Evolutionary conservation across 148 eudicot genomes (phyloP).

Genomic region (Chenopodium album): DNA sequence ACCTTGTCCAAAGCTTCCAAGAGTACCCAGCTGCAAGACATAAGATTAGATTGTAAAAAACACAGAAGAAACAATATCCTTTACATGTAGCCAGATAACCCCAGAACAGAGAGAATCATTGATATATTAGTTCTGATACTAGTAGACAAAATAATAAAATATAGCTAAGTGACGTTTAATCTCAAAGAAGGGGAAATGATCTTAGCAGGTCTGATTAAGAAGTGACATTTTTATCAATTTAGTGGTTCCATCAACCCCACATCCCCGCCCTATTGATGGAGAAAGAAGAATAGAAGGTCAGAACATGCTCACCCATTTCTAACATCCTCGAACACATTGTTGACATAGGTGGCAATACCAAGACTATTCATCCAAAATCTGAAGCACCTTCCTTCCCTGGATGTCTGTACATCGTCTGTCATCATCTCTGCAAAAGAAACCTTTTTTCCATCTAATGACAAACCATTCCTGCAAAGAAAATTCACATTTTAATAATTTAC

Average conservation of each 20-base stretch:
- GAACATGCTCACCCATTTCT: conserved; percentile 66
- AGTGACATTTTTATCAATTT: not conserved
- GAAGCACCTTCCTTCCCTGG: conserved; percentile 96
- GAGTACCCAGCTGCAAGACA: conserved; percentile 74
- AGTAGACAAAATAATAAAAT: not conserved
- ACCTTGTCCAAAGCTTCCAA: conserved; percentile 87
- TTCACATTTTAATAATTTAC: not conserved
- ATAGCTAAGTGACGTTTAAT: not conserved
- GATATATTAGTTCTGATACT: not conserved
- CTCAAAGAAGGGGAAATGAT: not conserved
- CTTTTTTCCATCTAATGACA: conserved; percentile 70
- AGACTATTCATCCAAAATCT: conserved; percentile 97
- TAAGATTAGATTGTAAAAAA: not conserved
- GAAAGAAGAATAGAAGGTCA: not conserved
- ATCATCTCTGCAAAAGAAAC: conserved; percentile 94
- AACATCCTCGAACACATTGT: conserved; percentile 93
- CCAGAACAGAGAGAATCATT: not conserved
- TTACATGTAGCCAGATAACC: not conserved
- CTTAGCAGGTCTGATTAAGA: not conserved
- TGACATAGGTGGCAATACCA: conserved; percentile 72
- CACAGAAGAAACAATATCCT: not conserved
- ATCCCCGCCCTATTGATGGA: not conserved
- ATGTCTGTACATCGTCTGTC: conserved; percentile 87
- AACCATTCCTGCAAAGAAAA: conserved; percentile 71
- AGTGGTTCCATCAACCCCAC: not conserved